Conservation (phyloP, 2,329 filamentous ascomycete genomes). For the Ceratocystis variospora region DNA sequence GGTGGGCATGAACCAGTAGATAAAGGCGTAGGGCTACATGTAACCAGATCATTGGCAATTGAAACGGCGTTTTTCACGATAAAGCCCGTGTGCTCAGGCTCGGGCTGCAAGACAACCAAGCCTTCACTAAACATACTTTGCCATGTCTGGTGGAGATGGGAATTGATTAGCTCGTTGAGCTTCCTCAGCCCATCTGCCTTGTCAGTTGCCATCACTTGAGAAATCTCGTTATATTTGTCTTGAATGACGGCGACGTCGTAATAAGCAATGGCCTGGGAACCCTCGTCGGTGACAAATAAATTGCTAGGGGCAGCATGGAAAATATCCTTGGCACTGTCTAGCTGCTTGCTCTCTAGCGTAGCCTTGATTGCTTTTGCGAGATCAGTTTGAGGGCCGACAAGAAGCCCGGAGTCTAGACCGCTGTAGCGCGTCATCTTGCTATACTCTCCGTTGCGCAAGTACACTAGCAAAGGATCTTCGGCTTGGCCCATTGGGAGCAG, state of each 20-base stretch:
- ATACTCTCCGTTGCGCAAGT: slow-evolving; percentile 63
- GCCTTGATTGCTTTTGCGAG: slow-evolving; percentile 50
- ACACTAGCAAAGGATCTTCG: slow-evolving; percentile 57
- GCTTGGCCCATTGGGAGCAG: slow-evolving; percentile 69
- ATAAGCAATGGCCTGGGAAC: slow-evolving; percentile 57
- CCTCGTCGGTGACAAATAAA: slow-evolving; percentile 50
- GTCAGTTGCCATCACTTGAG: slow-evolving; percentile 44
- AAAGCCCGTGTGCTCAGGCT: slow-evolving; percentile 58
- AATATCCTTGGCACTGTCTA: slow-evolving; percentile 48
- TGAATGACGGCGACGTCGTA: slow-evolving; percentile 54
- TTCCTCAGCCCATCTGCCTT: slow-evolving; percentile 47
- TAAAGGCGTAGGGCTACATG: slow-evolving; percentile 61
- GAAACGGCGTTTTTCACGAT: slow-evolving; percentile 56
- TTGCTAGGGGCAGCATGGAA: slow-evolving; percentile 45
- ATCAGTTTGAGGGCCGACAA: slow-evolving; percentile 52
- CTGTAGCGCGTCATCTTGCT: slow-evolving; percentile 62
- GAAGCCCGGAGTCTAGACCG: slow-evolving; percentile 54
- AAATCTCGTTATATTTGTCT: slow-evolving; percentile 53
- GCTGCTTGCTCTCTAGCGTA: slow-evolving; percentile 40
- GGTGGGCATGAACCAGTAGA: slow-evolving; percentile 65
- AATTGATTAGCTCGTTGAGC: slow-evolving; percentile 64
- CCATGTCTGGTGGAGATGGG: slow-evolving; percentile 75
- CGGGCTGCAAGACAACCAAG: slow-evolving; percentile 68
- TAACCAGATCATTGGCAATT: slow-evolving; percentile 59
- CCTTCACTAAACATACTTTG: slow-evolving; percentile 65